Conservation (phyloP, 805 yeast species). For the Schwanniomyces vanrijiae region DNA sequence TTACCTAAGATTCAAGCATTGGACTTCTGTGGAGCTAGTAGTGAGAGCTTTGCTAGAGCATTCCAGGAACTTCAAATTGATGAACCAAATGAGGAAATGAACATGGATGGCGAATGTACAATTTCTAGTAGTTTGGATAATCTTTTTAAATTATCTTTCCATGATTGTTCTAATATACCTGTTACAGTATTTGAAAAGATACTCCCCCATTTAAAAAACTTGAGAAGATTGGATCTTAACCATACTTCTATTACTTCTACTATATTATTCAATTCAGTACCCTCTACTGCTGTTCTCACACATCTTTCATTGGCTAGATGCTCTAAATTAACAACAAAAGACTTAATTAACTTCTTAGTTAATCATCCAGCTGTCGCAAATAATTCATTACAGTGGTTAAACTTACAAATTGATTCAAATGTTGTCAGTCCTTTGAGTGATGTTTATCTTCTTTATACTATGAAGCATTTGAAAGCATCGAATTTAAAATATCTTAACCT, state of each 20-base stretch:
- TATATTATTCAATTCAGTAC: slow-evolving; percentile 52
- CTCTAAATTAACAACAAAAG: slow-evolving; percentile 69
- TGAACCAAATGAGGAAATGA: slow-evolving; percentile 15
- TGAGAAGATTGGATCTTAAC: slow-evolving; percentile 73
- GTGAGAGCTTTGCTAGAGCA: slow-evolving; percentile 57
- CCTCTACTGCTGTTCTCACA: slow-evolving; percentile 59
- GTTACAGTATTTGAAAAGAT: slow-evolving; percentile 53
- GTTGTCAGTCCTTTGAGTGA: slow-evolving; percentile 59
- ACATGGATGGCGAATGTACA: slow-evolving; percentile 4
- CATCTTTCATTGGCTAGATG: slow-evolving; percentile 64
- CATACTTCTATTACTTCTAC: slow-evolving; percentile 76
- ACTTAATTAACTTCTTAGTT: slow-evolving; percentile 64
- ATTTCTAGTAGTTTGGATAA: slow-evolving; percentile 9
- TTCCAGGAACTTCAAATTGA: slow-evolving; percentile 45
- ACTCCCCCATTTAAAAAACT: slow-evolving; percentile 53
- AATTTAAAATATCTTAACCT: slow-evolving; percentile 54
- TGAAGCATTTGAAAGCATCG: slow-evolving; percentile 45
- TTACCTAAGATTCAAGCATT: slow-evolving; percentile 61
- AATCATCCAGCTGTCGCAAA: slow-evolving; percentile 63
- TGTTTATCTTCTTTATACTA: slow-evolving; percentile 46
- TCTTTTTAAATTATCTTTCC: slow-evolving; percentile 62
- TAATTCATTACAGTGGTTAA: slow-evolving; percentile 62
- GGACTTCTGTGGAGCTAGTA: slow-evolving; percentile 89
- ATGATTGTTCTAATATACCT: slow-evolving; percentile 82
- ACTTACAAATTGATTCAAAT: slow-evolving; percentile 61